Evolutionary conservation across 345 rosid genomes (phyloP), one percentile per base, ranked within the genome.

Genomic region (Microcos paniculata): DNA sequence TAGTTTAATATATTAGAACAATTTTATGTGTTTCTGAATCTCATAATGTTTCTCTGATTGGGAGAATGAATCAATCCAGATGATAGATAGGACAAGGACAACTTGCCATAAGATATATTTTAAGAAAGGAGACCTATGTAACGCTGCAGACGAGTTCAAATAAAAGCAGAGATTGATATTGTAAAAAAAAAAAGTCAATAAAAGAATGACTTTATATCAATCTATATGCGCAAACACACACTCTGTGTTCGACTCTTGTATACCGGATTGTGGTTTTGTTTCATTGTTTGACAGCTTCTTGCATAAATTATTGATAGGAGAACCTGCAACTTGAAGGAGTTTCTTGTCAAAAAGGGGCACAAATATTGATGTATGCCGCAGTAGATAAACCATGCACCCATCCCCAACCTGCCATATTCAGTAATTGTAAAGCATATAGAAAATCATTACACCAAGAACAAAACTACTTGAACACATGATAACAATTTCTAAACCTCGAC

Each of bases 271-370:
- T 35, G 66, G 55, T 13, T 56, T 51, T 53, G 71, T 56, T 69
- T 26, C 35, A 38, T 40, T 43, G 77, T 82, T 85, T 2, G 26
- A 33, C 49, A n/a, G 78, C 76, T 75, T 76, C 64, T 45, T 63
- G 51, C 72, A 74, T 58, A 82, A 71, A 63, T 55, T 68, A 31
- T 23, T 75, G 51, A 86, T 72, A 43, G 88, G 88, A 76, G 80
- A 74, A 52, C 98, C 98, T 23, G 91, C 81, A 79, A 90, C 97
- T 80, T 94, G 98, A 73, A 82, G 85, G 73, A 90, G 79, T 79
- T 80, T 91, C 80, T 77, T 81, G 24, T 72, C 79, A 72, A 78
- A 82, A 21, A 84, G 68, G 40, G 95, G 88, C 79, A 90, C 72
- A 81, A 91, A 92, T 46, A 91, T 85, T 18, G 92, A 87, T 13